Evolutionary conservation across 768 basidiomycete genomes (phyloP), one percentile per base, ranked within the genome.

Genomic region (Clitopilus passeckerianus): DNA sequence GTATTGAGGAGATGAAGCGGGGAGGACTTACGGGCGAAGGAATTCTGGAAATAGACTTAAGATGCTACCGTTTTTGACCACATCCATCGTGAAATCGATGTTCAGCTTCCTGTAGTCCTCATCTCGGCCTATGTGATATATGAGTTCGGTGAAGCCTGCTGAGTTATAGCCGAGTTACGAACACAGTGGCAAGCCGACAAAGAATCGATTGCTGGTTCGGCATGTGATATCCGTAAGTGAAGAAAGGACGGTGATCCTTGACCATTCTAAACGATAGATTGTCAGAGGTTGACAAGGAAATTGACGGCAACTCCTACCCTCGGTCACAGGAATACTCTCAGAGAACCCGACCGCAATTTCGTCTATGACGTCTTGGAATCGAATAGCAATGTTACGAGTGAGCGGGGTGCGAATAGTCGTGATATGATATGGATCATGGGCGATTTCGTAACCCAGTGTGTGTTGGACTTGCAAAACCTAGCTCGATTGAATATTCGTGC

Each of bases 161-260:
- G 8, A 43, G 14, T 18, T 20, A 20, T 6, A 3, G 34, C 10
- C 27, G 10, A 35, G n/a, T 22, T 22, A 65, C 73, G 53, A 55
- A 80, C 80, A 82, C 9, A 80, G 59, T 1, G 80, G 79, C 3
- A 76, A 61, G 0, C 79, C 80, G 34, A 83, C 75, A 59, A 81
- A 79, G 8, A 78, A 57, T 1, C 80, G 71, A 60, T 78, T 80
- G 63, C 70, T 75, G 12, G 74, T 71, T 27, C 78, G 65, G 54
- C 67, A 70, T 7, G 78, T 71, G 24, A 79, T 70, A 27, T 73
- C 58, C 66, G 68, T 70, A 27, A 73, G 64, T 1, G 71, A 71
- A 1, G 68, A 61, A 44, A 67, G 65, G 0, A 70, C 65, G 1
- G 66, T 61, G 1, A 75, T 60, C 2, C 61, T 65, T 6, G 63